Base-by-base conservation (phyloP, 306 rosid species). In the Cajanus cajan region DNA sequence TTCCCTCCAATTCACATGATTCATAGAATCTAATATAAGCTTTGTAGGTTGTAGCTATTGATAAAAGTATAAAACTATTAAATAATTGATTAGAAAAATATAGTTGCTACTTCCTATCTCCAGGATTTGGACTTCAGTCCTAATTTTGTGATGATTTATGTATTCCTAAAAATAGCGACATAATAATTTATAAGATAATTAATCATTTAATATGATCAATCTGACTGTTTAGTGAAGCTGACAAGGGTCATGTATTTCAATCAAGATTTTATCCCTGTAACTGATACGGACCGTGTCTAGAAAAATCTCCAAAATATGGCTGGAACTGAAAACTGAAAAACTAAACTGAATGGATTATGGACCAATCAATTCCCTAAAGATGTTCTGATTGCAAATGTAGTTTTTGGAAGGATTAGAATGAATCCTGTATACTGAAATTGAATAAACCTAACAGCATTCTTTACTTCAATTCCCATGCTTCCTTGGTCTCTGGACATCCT, bases 301-400 rank as follows among this genome's bases (percentile, higher is more conserved):
- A 83, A 77, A 71, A 44, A 2, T 64, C 59, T n/a, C 64, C 78
- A n/a, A 79, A 52, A 68, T 61, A 41, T 24, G 68, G 28, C 21
- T 40, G 24, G 66, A 75, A 68, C 74, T 39, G 45, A 61, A 83
- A 59, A 55, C 18, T 66, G 7, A 55, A 62, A 61, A 66, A 21
- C 43, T 39, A 44, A 61, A 58, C 28, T 48, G 11, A 65, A 62
- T 62, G 55, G n/a, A n/a, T n/a, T n/a, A n/a, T n/a, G n/a, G 61
- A 8, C 51, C 21, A 28, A 19, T 79, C 84, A 68, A 52, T 40
- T 79, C 67, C 73, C 74, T 68, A 33, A 74, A 73, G 43, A 78
- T 58, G 22, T 25, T 68, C 24, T 73, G 44, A 51, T 78, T 64
- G 22, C 37, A 71, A 61, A 34, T 82, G 47, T 48, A 62, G 51